Base-by-base conservation (phyloP, 2,329 filamentous ascomycete species). In the Didymella pomorum region DNA sequence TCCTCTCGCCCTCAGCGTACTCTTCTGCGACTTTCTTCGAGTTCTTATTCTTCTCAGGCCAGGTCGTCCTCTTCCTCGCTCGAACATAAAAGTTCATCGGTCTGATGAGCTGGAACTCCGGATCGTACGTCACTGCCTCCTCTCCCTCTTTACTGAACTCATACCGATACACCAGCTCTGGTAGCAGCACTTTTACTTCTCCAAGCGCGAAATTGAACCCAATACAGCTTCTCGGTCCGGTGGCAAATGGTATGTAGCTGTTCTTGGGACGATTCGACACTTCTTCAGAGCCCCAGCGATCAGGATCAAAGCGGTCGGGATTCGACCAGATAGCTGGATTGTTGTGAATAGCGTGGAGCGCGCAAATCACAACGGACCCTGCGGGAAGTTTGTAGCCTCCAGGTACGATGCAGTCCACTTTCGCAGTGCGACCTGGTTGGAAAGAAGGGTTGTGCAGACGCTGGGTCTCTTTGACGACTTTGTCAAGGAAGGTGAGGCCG, bases 21-120 rank as follows among this genome's bases (percentile, higher is more conserved):
- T 65, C 57, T 43, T 59, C 56, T 0, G 62, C 62, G 46, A 64
- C 56, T 49, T 51, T 54, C 23, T 57, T 60, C 23, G 62, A 57
- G 3, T 50, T 55, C 3, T 47, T 41, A 5, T 44, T 64, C 21
- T 46, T 55, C 29, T 61, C 39, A 0, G 61, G 61, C 21, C 31
- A 63, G 11, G 21, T 63, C 18, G n/a, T 39, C 35, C 35, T 39
- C 18, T 20, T 39, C 4, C 35, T 39, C 18, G 35, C 35, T 9
- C 35, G 35, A 20, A 39, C 35, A 39, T 39, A 39, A 4, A 39
- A 20, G 35, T 39, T 20, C n/a, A 39, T 39, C 3, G 35, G 35
- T 39, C 35, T 39, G 35, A 39, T 39, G n/a, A 39, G 35, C 11
- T 39, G 35, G 18, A 39, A 39, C n/a, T 39, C 35, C 8, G 35